phyloP scores from a whole-genome alignment of 768 basidiomycete genomes.

The Dentipellis sp. region DNA sequence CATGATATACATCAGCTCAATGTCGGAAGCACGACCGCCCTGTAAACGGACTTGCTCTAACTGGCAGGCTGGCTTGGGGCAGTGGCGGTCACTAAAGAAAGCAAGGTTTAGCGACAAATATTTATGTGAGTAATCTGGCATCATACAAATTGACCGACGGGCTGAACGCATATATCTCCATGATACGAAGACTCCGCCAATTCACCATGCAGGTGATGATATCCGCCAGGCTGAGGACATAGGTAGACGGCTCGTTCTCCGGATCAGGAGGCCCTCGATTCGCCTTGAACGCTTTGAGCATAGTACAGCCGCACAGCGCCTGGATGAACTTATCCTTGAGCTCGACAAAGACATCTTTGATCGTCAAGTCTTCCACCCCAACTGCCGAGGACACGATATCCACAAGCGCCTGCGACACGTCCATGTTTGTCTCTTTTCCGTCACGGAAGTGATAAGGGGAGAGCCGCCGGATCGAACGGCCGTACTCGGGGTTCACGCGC shows the following conservation, averaged over 20 bases:
- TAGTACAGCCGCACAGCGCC: neutral
- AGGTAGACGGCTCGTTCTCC: neutral
- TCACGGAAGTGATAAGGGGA: neutral
- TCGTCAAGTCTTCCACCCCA: neutral
- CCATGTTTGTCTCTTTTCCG: neutral
- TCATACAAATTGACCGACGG: neutral
- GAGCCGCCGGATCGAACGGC: neutral
- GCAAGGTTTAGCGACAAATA: neutral
- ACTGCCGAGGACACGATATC: neutral
- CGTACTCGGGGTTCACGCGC: neutral
- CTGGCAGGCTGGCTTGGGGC: neutral
- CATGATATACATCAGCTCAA: neutral
- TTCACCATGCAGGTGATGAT: neutral
- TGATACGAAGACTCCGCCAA: neutral
- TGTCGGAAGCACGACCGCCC: neutral
- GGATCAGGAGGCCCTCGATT: neutral
- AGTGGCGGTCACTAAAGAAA: neutral
- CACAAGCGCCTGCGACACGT: neutral
- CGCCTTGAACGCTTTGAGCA: neutral
- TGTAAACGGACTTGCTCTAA: neutral
- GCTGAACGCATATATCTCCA: neutral
- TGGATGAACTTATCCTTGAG: neutral
- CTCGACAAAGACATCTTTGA: neutral
- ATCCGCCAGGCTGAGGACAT: neutral
- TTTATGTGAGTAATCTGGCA: neutral